Conservation (phyloP, 306 rosid genomes). For the Betula pendula region DNA sequence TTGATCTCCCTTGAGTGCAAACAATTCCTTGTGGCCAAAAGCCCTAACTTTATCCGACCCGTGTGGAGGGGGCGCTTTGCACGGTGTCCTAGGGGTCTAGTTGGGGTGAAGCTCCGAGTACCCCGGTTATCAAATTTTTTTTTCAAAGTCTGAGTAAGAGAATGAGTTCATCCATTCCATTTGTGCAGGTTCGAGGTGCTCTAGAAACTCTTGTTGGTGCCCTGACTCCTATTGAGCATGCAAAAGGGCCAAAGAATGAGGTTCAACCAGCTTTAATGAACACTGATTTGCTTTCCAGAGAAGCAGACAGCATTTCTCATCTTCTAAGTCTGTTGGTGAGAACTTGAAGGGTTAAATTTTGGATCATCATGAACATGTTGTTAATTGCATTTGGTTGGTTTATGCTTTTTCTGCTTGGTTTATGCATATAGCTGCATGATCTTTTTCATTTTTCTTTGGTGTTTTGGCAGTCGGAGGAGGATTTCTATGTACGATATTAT, state of each 20-base stretch:
- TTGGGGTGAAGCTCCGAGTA: too few relatives aligned
- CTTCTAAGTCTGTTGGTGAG: conserved; percentile 90
- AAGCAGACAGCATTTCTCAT: conserved; percentile 80
- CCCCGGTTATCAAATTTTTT: too few relatives aligned
- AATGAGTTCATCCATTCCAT: conserved; percentile 26
- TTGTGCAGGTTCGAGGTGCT: conserved; percentile 81
- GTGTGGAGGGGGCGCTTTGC: too few relatives aligned
- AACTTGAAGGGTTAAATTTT: conserved; percentile 21
- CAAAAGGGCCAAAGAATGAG: conserved; percentile 65
- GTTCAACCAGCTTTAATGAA: conserved; percentile 87
- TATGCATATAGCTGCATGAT: conserved; percentile 12
- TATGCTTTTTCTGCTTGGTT: conserved; percentile 19
- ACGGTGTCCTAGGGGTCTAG: too few relatives aligned
- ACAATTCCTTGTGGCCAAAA: too few relatives aligned
- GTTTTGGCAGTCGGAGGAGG: conserved; percentile 80
- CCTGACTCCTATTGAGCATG: conserved; percentile 75
- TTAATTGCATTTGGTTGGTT: neutral
- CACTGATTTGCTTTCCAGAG: conserved; percentile 86
- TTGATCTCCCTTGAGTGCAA: too few relatives aligned
- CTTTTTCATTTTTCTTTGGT: conserved; percentile 23
- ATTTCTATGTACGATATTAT: conserved; percentile 91
- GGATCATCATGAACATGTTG: neutral
- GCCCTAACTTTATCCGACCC: too few relatives aligned
- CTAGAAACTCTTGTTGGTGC: conserved; percentile 89
- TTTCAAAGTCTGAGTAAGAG: too few relatives aligned